Conservation (phyloP, 306 rosid genomes). For the Sophora flavescens region DNA sequence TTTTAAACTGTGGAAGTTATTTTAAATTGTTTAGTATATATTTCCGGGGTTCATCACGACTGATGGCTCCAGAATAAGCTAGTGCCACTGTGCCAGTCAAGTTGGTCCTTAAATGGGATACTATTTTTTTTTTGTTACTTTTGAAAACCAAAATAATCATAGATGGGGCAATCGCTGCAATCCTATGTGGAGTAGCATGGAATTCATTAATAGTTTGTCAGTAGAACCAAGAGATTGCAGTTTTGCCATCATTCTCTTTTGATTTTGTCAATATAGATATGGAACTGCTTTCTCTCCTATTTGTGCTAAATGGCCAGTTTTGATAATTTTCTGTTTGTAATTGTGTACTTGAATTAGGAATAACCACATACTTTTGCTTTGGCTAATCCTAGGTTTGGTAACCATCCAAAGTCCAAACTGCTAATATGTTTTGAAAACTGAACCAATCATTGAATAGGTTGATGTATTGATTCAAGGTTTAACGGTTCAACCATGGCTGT, state of each 20-base stretch:
- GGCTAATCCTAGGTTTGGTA: neutral
- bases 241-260: neutral
- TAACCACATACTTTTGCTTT: neutral
- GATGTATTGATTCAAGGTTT: too few relatives aligned
- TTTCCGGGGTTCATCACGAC: neutral
- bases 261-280: neutral
- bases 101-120: slow-evolving; percentile 3
- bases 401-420: slow-evolving; percentile 18
- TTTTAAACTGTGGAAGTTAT: neutral
- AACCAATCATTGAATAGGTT: too few relatives aligned
- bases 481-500: too few relatives aligned
- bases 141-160: neutral
- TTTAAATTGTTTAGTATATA: neutral
- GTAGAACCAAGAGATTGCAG: slow-evolving; percentile 28
- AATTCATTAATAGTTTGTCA: neutral
- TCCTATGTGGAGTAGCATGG: neutral
- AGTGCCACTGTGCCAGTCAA: neutral
- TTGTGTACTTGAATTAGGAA: slow-evolving; percentile 15
- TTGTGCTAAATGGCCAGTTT: neutral
- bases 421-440: neutral
- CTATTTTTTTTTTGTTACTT: neutral
- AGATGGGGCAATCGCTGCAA: neutral
- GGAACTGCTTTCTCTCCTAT: slow-evolving; percentile 6
- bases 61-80: neutral
- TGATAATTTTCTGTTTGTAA: slow-evolving; percentile 10